A percentile compares a stretch with the other conserved stretches of the same genome.
Conservation (phyloP, 106 monocot genomes). For the Allium fistulosum region DNA sequence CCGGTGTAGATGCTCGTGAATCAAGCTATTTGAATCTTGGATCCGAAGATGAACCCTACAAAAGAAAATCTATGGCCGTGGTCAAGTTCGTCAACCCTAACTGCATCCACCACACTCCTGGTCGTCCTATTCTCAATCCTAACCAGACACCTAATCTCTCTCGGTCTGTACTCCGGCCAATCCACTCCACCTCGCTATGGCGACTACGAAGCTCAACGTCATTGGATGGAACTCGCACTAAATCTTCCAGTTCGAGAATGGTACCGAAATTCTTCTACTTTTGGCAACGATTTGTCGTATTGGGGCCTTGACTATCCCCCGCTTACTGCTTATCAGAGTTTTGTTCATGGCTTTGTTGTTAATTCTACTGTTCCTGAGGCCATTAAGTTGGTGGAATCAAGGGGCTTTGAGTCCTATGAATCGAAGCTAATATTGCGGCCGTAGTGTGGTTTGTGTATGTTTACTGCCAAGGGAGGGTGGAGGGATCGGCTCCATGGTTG, state of each 20-base stretch:
- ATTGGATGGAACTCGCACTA: conserved; percentile 99
- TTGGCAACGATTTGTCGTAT: conserved; percentile 65
- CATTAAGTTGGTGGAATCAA: conserved; percentile 48
- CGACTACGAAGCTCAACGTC: conserved; percentile 98
- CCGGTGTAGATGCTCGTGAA: too few species aligned
- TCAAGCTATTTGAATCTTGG: too few species aligned
- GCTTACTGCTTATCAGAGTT: conserved; percentile 92
- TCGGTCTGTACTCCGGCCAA: conserved; percentile 85
- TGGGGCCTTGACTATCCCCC: conserved; percentile 99
- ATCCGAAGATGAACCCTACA: neutral
- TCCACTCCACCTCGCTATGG: conserved; percentile 72
- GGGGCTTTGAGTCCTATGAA: conserved; percentile 66
- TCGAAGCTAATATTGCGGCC: conserved; percentile 88
- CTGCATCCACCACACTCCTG: conserved; percentile 12
- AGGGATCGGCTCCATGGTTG: conserved; percentile 37
- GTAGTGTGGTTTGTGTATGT: conserved; percentile 52
- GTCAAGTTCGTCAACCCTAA: conserved; percentile 10
- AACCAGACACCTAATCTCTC: conserved; percentile 53
- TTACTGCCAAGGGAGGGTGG: conserved; percentile 24
- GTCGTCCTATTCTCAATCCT: conserved; percentile 60
- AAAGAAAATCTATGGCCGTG: conserved; percentile 15
- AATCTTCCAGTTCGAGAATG: conserved; percentile 54
- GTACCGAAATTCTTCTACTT: conserved; percentile 64
- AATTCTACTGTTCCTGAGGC: conserved; percentile 57
- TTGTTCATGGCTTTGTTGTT: conserved; percentile 55